phyloP scores from a whole-genome alignment of 176 grass and related monocot species.

The Ananas comosus region DNA sequence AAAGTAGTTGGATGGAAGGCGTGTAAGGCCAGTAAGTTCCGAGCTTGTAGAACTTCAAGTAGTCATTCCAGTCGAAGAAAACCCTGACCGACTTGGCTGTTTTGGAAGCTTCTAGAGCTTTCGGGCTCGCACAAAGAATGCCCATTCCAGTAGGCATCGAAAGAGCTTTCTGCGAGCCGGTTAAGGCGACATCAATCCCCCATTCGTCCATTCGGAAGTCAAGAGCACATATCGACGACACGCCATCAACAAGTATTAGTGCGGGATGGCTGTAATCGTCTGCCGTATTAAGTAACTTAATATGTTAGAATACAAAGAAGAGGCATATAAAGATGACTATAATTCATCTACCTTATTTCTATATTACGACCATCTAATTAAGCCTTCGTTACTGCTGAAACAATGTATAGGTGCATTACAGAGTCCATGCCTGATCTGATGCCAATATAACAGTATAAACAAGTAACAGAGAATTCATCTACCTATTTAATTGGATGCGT shows the following conservation, averaged over 20 bases:
- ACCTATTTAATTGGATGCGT: no score
- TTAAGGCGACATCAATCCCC: slow-evolving; percentile 96
- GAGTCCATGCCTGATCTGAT: no score
- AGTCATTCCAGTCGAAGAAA: slow-evolving; percentile 99
- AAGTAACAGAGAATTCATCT: no score
- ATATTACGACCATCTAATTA: no score
- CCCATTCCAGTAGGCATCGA: slow-evolving; percentile 95
- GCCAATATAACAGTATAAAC: no score
- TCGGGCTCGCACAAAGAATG: slow-evolving; percentile 74
- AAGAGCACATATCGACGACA: slow-evolving; percentile 88
- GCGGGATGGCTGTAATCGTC: slow-evolving; percentile 68
- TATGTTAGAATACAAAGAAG: background rate
- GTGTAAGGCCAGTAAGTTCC: slow-evolving; percentile 93
- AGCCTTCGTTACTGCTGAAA: no score
- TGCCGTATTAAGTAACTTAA: background rate
- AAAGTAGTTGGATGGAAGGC: slow-evolving; percentile 88
- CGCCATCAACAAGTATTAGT: slow-evolving; percentile 74
- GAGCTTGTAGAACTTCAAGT: slow-evolving; percentile 71
- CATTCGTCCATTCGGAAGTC: slow-evolving; percentile 97
- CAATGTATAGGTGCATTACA: no score
- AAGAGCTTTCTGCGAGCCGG: slow-evolving; percentile 87
- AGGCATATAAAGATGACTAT: no score
- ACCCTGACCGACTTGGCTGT: slow-evolving; percentile 78
- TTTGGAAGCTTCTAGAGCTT: slow-evolving; percentile 66
- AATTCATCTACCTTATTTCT: no score